Conservation (phyloP, 768 basidiomycete species). For the Phylloporus rhodoxanthus region DNA sequence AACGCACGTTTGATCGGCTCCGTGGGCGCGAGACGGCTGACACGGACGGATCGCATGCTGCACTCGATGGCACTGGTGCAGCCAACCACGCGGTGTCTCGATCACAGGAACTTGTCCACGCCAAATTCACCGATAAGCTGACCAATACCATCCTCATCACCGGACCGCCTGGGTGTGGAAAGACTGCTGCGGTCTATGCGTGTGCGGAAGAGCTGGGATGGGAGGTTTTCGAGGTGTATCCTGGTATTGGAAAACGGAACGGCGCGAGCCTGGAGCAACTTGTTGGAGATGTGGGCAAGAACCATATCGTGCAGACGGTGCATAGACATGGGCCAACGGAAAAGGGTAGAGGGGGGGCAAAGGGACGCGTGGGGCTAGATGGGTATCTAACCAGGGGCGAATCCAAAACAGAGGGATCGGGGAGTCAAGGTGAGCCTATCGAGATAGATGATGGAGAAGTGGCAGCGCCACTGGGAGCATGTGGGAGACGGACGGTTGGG, state of each 20-base stretch:
- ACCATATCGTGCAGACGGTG: slow-evolving; percentile 65
- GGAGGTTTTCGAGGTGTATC: slow-evolving; percentile 96
- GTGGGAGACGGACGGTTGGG: slow-evolving; percentile 35
- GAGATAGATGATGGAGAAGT: slow-evolving; percentile 12
- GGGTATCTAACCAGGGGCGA: slow-evolving; percentile 14
- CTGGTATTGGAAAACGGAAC: slow-evolving; percentile 87
- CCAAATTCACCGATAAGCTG: slow-evolving; percentile 42
- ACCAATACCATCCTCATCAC: slow-evolving; percentile 82
- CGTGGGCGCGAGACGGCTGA: slow-evolving; percentile 2
- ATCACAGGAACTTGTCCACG: slow-evolving; percentile 10
- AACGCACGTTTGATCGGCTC: slow-evolving; percentile 19
- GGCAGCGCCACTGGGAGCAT: slow-evolving; percentile 2
- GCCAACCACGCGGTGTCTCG: slow-evolving; percentile 4
- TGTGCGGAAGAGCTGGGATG: slow-evolving; percentile 91
- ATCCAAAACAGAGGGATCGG: slow-evolving; percentile 6
- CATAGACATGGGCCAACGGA: slow-evolving; percentile 6
- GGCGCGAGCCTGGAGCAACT: slow-evolving; percentile 71
- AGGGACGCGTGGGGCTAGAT: slow-evolving; percentile 10
- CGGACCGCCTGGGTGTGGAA: slow-evolving; percentile 83
- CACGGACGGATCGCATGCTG: neutral
- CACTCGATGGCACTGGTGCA: slow-evolving; percentile 1
- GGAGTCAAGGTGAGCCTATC: slow-evolving; percentile 20
- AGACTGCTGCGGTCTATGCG: slow-evolving; percentile 89
- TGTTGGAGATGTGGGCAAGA: slow-evolving; percentile 90
- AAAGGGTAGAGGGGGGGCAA: neutral